Base-by-base conservation (phyloP, 2,329 filamentous ascomycete species). In the Alternaria gansuensis region DNA sequence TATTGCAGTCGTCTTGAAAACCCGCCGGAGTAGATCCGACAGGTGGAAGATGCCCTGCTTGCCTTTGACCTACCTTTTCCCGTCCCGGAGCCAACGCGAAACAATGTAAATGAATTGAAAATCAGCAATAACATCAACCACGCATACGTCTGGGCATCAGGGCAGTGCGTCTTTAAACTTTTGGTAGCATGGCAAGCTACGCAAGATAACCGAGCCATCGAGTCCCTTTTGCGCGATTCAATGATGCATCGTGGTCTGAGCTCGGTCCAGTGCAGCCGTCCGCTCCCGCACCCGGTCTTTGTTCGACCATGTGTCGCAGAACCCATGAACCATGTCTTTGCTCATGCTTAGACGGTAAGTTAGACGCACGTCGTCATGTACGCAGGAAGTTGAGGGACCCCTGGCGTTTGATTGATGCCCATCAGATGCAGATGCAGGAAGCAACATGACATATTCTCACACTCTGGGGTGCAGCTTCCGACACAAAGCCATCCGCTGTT, bases 271-370 rank as follows among this genome's bases (percentile, higher is more conserved):
- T 51, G 49, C 28, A 41, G 29, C 54, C 40, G 54, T 57, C 39
- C 54, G 54, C 36, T 57, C 55, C 55, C 55, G 55, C 50, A 57
- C 51, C 55, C 59, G 52, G 54, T 60, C 57, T 34, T 23, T 49
- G 52, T 61, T 54, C 57, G 60, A 62, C 63, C 45, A 63, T 63
- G 60, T 54, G 58, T 62, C 39, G 53, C 57, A 64, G 51, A 54
- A 59, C 51, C 63, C 63, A 59, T 59, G 60, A 64, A 65, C 63
- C 63, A 62, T 64, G 63, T 37, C 57, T 33, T 36, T 37, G 34
- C 14, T 55, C 14, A 46, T 37, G 34, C 43, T 49, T 51, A 44
- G 39, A 28, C 14, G 37, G 21, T 36, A 29, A 23, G 24, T 41
- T 40, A 14, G 51, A 37, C 33, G 39, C 51, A 44, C 39, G 40